These are phyloP conservation scores for Gynochthodes officinalis DNA, from an alignment of 257 asterid species.

Conservation along the genomic window DNA sequence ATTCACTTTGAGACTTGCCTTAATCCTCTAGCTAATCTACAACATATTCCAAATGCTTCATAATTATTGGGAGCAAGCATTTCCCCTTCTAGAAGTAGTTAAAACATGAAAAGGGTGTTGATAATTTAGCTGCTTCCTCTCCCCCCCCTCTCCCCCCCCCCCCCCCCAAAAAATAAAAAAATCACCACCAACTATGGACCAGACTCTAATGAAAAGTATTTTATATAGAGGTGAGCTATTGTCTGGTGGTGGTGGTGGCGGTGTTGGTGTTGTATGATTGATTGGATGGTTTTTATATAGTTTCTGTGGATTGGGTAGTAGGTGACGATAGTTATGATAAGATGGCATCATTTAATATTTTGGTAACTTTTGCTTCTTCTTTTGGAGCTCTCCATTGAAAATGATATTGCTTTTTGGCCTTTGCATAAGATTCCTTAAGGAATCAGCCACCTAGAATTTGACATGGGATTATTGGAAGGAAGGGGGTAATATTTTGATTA, in stretches of 20 bases:
- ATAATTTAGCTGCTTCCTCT: background rate
- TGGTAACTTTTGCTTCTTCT: constrained; percentile 15
- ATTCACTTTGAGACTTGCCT: background rate
- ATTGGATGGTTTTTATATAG: constrained; percentile 4
- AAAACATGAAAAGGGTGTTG: constrained; percentile 5
- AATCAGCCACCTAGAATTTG: constrained; percentile 32
- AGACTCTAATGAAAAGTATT: constrained; percentile 2
- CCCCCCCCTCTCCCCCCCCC: background rate
- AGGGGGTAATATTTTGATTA: background rate
- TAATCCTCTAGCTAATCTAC: background rate
- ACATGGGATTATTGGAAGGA: constrained; percentile 9
- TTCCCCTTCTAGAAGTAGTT: constrained; percentile 14
- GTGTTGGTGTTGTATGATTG: constrained; percentile 16
- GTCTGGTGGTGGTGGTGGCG: constrained; percentile 7
- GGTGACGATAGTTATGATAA: constrained; percentile 18
- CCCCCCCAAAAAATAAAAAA: background rate
- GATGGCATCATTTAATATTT: constrained; percentile 21
- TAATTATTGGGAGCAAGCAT: constrained; percentile 5
- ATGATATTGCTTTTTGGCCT: constrained; percentile 16
- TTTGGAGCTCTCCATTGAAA: constrained; percentile 17
- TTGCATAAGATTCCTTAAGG: constrained; percentile 35
- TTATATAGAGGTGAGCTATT: background rate
- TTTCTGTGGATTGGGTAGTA: constrained; percentile 11
- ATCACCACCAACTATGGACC: constrained; percentile 17
- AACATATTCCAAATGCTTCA: constrained; percentile 1